phyloP scores from a whole-genome alignment of 2,329 filamentous ascomycete species.

The Stemphylium lycopersici region DNA sequence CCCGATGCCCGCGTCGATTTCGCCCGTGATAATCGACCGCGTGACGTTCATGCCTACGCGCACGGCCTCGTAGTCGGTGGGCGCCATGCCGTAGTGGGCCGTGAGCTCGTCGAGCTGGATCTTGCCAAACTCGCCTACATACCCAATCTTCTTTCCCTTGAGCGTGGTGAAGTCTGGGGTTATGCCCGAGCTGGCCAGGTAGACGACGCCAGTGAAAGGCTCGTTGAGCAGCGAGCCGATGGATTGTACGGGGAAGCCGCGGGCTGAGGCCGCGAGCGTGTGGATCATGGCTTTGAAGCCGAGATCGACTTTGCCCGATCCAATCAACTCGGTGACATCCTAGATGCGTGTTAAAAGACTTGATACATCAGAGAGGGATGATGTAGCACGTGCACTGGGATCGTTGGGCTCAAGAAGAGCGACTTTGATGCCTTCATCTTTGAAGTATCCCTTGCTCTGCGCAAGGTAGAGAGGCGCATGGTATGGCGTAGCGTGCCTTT shows the following conservation, averaged over 20 bases:
- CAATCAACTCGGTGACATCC: conserved; percentile 83
- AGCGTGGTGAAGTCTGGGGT: conserved; percentile 76
- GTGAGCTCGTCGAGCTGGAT: conserved; percentile 85
- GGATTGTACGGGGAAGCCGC: conserved; percentile 73
- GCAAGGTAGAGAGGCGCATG: conserved; percentile 79
- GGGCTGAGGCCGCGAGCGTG: conserved; percentile 77
- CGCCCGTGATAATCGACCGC: conserved; percentile 74
- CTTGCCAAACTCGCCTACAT: conserved; percentile 80
- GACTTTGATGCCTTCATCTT: conserved; percentile 77
- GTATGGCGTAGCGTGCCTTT: conserved; percentile 81
- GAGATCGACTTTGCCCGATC: conserved; percentile 75
- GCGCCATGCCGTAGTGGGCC: conserved; percentile 75
- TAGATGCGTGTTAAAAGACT: conserved; percentile 28
- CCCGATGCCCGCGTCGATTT: conserved; percentile 76
- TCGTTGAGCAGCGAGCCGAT: conserved; percentile 79
- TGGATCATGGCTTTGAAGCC: conserved; percentile 88
- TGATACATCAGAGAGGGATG: no score
- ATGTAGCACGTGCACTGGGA: conserved; percentile 62
- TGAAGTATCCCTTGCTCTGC: conserved; percentile 76
- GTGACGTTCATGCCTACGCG: conserved; percentile 83
- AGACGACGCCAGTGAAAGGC: conserved; percentile 79
- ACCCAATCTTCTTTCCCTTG: conserved; percentile 78
- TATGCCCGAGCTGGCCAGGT: conserved; percentile 76
- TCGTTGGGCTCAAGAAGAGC: conserved; percentile 79
- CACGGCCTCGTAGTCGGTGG: conserved; percentile 75